A percentile compares a stretch with the other conserved stretches of the same genome.
These are phyloP conservation scores for Alternaria sp. DNA, from an alignment of 2,329 filamentous ascomycete species.

Conservation along the genomic window DNA sequence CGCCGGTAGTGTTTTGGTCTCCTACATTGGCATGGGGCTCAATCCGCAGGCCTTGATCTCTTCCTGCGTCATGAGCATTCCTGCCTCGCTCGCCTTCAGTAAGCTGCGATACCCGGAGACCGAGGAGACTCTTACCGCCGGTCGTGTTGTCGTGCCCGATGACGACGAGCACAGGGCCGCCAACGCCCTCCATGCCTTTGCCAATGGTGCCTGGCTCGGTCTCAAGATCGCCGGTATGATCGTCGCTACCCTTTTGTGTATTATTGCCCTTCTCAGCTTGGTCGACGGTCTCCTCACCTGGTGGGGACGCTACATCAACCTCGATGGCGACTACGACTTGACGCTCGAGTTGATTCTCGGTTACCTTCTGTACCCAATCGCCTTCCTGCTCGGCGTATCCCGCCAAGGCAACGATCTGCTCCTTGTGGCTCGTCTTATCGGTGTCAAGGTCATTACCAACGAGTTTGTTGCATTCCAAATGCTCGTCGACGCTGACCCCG, in stretches of 20 bases:
- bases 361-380: constrained; percentile 79
- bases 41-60: constrained; percentile 87
- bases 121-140: constrained; percentile 84
- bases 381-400: constrained; percentile 82
- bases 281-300: constrained; percentile 80
- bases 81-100: constrained; percentile 85
- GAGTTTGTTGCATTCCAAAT: constrained; percentile 77
- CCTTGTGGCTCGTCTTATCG: constrained; percentile 79
- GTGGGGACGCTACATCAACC: constrained; percentile 82
- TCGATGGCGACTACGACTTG: constrained; percentile 70
- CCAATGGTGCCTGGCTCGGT: constrained; percentile 84
- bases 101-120: constrained; percentile 91
- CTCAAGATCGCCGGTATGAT: constrained; percentile 90
- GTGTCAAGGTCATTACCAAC: constrained; percentile 85
- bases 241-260: constrained; percentile 78
- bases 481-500: constrained; percentile 58
- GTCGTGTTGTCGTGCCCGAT: constrained; percentile 80
- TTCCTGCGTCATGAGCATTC: constrained; percentile 95
- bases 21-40: constrained; percentile 83
- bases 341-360: constrained; percentile 78
- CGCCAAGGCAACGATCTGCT: constrained; percentile 67
- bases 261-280: constrained; percentile 78
- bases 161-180: constrained; percentile 77
- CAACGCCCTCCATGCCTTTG: constrained; percentile 85
- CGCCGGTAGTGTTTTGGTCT: constrained; percentile 83